Percentiles rank a stretch among this genome's conserved stretches.
Evolutionary conservation across 2,329 filamentous ascomycete genomes (phyloP).

Genomic region (Fusarium sacchari): DNA sequence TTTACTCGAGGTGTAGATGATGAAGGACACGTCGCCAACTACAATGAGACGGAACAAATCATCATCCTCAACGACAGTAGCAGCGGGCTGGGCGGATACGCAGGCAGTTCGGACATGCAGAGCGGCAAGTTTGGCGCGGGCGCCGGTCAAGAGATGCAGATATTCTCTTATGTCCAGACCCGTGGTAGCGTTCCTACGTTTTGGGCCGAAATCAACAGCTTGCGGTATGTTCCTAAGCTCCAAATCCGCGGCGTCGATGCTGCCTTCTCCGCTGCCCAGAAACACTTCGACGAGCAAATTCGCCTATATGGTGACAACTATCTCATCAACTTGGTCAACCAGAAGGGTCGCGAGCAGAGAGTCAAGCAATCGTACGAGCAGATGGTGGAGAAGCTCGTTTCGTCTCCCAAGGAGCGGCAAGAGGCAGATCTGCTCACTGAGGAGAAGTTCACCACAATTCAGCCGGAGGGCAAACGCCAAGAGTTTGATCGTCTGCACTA

Average conservation of each 20-base stretch:
- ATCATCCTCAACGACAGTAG: conserved; percentile 86
- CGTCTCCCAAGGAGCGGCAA: conserved; percentile 71
- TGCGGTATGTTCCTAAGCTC: conserved; percentile 90
- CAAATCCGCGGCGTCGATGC: conserved; percentile 87
- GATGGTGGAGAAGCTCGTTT: conserved; percentile 80
- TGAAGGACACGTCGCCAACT: conserved; percentile 95
- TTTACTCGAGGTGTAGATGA: conserved; percentile 95
- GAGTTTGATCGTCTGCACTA: conserved; percentile 90
- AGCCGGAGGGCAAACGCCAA: conserved; percentile 67
- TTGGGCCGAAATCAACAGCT: conserved; percentile 95
- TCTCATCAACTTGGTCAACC: conserved; percentile 96
- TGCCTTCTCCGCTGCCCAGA: conserved; percentile 79
- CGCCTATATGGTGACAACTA: conserved; percentile 95
- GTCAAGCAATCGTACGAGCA: conserved; percentile 96
- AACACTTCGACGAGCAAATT: conserved; percentile 95
- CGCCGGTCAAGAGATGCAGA: conserved; percentile 80
- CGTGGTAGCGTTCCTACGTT: conserved; percentile 95
- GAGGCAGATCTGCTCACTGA: conserved; percentile 73
- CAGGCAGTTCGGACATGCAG: conserved; percentile 78
- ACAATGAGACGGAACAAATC: conserved; percentile 97
- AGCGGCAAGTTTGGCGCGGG: conserved; percentile 72
- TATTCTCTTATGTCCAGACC: conserved; percentile 95
- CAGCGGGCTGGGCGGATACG: conserved; percentile 81
- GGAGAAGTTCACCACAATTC: conserved; percentile 85
- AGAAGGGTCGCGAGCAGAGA: conserved; percentile 87